Base-by-base conservation (phyloP, 345 rosid species). In the Camelina laxa region DNA sequence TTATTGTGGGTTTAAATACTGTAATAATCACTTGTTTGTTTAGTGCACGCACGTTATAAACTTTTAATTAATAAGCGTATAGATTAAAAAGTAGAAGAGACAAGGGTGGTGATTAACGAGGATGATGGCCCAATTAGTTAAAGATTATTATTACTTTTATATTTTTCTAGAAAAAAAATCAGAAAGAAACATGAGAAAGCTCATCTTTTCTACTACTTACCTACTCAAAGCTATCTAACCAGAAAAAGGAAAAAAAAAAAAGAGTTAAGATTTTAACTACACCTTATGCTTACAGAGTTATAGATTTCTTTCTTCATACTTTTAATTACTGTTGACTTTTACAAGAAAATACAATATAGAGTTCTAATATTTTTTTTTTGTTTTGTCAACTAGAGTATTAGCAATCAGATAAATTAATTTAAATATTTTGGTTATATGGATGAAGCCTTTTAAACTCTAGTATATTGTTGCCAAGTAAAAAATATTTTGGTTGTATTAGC, bases 71-170 rank as follows among this genome's bases (percentile, higher is more conserved):
- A 7, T 48, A 36, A 36, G 39, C 9, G 39, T 16, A 39, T 16
- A 68, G 39, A 24, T 17, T 4, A 17, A 47, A 67, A 58, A 45
- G 14, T 55, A 62, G 35, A 22, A 76, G 62, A 76, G 70, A 70
- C 65, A 54, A 63, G 51, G 11, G 60, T 69, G 38, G 71, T 69
- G 53, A 69, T 70, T 70, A 76, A 63, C 47, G 67, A 70, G 60
- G 71, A 56, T 70, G 60, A 70, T 76, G 75, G 54, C 67, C 6
- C 51, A 70, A 76, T 76, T 76, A 70, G 14, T 22, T 63, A 62
- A 69, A 7, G 48, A 24, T n/a, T 67, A 36, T 63, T 31, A 39
- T 20, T 14, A 39, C 1, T 42, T 8, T 2, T 33, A 33, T 33
- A 10, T 5, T 16, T 11, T 33, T 6, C 36, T 6, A 11, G n/a